Percentiles rank a stretch among this genome's conserved stretches.
These are phyloP conservation scores for Pseudotsuga menziesii DNA, from an alignment of 75 land plant species.

Conservation along the genomic window DNA sequence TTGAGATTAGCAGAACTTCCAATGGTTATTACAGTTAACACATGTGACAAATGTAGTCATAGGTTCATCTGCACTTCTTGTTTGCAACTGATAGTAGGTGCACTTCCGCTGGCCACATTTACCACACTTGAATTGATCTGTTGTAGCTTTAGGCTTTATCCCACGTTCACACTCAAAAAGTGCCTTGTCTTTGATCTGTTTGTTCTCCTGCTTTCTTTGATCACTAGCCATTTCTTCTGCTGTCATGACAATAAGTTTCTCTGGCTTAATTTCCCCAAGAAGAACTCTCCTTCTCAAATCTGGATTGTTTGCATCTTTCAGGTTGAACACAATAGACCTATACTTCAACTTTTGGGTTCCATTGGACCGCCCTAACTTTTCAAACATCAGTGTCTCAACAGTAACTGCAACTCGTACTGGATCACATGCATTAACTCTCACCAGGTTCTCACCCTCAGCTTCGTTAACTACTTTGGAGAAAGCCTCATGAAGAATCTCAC, in stretches of 20 bases:
- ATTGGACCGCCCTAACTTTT: slow-evolving; percentile 54
- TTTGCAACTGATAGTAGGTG: slow-evolving; percentile 92
- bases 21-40: slow-evolving; percentile 82
- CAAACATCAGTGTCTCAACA: slow-evolving; percentile 73
- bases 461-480: slow-evolving; percentile 58
- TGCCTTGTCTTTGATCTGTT: slow-evolving; percentile 80
- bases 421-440: slow-evolving; percentile 50
- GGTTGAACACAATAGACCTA: slow-evolving; percentile 86
- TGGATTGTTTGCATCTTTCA: slow-evolving; percentile 80
- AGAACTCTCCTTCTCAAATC: slow-evolving; percentile 80
- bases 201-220: slow-evolving; percentile 55
- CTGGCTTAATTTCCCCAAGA: slow-evolving; percentile 66
- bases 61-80: slow-evolving; percentile 95
- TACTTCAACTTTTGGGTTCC: slow-evolving; percentile 73
- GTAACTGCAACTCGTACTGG: slow-evolving; percentile 71
- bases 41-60: slow-evolving; percentile 97
- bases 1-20: slow-evolving; percentile 76
- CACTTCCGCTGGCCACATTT: slow-evolving; percentile 72
- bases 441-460: slow-evolving; percentile 22
- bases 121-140: slow-evolving; percentile 87
- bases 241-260: slow-evolving; percentile 43
- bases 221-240: slow-evolving; percentile 95
- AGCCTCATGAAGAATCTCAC: slow-evolving; percentile 69
- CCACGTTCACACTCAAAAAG: slow-evolving; percentile 85
- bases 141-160: slow-evolving; percentile 50